phyloP scores from a whole-genome alignment of 1,139 yeast genomes.

The Magnusiomyces clavatus region DNA sequence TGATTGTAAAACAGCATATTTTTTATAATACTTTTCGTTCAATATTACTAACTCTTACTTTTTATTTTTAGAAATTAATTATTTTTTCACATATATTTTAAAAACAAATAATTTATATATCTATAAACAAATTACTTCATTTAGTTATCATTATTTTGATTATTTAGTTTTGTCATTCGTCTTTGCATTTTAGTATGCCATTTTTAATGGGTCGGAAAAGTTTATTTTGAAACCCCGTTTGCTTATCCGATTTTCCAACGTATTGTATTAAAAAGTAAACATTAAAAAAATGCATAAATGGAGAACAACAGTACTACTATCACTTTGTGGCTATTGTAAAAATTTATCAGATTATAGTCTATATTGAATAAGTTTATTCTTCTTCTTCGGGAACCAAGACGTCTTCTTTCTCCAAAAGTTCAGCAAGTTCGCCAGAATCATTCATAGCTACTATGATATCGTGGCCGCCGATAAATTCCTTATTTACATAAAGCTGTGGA shows the following conservation, averaged over 20 bases:
- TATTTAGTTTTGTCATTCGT: background rate
- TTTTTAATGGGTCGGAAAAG: background rate
- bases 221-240: background rate
- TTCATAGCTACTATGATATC: slow-evolving; percentile 93
- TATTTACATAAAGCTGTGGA: slow-evolving; percentile 49
- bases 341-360: too few species aligned
- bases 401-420: slow-evolving; percentile 67
- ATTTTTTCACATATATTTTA: background rate
- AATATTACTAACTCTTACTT: background rate
- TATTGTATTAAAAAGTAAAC: too few species aligned
- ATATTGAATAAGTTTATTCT: slow-evolving; percentile 2
- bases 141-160: background rate
- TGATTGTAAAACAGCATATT: background rate
- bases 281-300: too few species aligned
- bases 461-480: slow-evolving; percentile 95
- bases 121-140: background rate
- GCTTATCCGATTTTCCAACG: too few species aligned
- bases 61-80: background rate
- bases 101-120: background rate
- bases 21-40: background rate
- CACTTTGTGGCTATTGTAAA: too few species aligned
- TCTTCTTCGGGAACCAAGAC: slow-evolving; percentile 74
- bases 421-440: slow-evolving; percentile 82
- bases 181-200: background rate
- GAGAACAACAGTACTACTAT: too few species aligned